phyloP scores from a whole-genome alignment of 148 eudicot genomes.

The Vaccinium macrocarpon region DNA sequence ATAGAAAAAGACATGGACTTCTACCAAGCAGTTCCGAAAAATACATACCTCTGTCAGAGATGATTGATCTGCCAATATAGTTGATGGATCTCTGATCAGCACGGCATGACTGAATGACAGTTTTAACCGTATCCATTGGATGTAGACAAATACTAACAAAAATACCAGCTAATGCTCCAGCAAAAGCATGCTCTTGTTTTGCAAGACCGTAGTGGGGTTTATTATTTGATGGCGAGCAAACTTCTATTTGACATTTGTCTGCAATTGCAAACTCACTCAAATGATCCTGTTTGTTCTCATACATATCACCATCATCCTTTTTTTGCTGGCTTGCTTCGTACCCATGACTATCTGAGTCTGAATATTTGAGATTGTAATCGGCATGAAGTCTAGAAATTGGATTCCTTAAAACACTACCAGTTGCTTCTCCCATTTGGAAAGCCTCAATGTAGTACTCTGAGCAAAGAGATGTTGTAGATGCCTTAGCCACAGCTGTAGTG shows the following conservation, averaged over 20 bases:
- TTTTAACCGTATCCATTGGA: slow-evolving; percentile 91
- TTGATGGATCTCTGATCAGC: slow-evolving; percentile 57
- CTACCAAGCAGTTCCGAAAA: background rate
- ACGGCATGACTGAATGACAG: slow-evolving; percentile 76
- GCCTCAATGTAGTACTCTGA: slow-evolving; percentile 31
- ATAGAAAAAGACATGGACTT: background rate
- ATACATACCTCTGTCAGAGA: slow-evolving; percentile 80
- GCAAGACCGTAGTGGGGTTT: slow-evolving; percentile 43
- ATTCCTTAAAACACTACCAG: slow-evolving; percentile 18
- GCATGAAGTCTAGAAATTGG: slow-evolving; percentile 30
- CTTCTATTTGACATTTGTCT: slow-evolving; percentile 26
- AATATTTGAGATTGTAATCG: slow-evolving; percentile 20
- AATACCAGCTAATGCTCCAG: slow-evolving; percentile 92
- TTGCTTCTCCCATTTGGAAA: slow-evolving; percentile 27
- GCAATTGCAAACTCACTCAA: slow-evolving; percentile 17
- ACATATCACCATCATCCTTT: slow-evolving; percentile 20
- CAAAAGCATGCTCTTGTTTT: slow-evolving; percentile 84
- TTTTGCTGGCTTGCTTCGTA: slow-evolving; percentile 17
- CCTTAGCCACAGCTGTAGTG: background rate
- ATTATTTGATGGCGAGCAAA: slow-evolving; percentile 26
- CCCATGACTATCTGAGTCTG: slow-evolving; percentile 24
- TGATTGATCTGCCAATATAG: slow-evolving; percentile 62
- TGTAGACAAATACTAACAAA: slow-evolving; percentile 89
- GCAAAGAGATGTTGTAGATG: slow-evolving; percentile 24
- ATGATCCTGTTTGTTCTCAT: background rate